phyloP scores from a whole-genome alignment of 768 basidiomycete species.

The Terana coerulea region DNA sequence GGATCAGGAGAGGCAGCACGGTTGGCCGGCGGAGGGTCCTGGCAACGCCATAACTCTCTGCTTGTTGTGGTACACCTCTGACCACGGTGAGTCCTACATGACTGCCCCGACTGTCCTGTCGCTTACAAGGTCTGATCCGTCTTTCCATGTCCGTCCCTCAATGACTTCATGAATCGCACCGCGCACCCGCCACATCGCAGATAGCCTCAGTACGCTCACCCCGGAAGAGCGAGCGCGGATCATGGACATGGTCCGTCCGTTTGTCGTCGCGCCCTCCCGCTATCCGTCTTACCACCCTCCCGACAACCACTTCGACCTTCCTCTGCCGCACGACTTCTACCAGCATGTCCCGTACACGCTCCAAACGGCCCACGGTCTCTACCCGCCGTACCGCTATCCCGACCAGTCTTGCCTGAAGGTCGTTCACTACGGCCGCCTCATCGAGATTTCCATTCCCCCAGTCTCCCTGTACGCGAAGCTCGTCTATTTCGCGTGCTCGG shows the following conservation, averaged over 20 bases:
- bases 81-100: slow-evolving; percentile 36
- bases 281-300: slow-evolving; percentile 60
- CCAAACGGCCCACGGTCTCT: slow-evolving; percentile 40
- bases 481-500: slow-evolving; percentile 57
- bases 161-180: neutral
- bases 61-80: slow-evolving; percentile 60
- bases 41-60: slow-evolving; percentile 54
- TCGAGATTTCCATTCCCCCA: slow-evolving; percentile 36
- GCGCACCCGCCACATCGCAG: slow-evolving; percentile 9
- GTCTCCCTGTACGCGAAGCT: slow-evolving; percentile 54
- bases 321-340: slow-evolving; percentile 32
- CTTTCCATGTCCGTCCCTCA: slow-evolving; percentile 2
- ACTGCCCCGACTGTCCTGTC: neutral
- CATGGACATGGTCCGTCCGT: slow-evolving; percentile 37
- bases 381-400: slow-evolving; percentile 42
- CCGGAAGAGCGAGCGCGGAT: slow-evolving; percentile 25
- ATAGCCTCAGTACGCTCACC: slow-evolving; percentile 15
- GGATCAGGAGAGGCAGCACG: slow-evolving; percentile 29
- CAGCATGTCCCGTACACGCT: slow-evolving; percentile 30
- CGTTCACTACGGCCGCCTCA: slow-evolving; percentile 21
- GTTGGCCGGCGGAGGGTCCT: slow-evolving; percentile 56
- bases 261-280: slow-evolving; percentile 38
- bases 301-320: slow-evolving; percentile 55
- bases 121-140: neutral
- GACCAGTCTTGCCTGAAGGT: slow-evolving; percentile 56